Percentiles rank a stretch among this genome's conserved stretches.
Conservation (phyloP, 2,329 filamentous ascomycete species). For the Fusarium musae region DNA sequence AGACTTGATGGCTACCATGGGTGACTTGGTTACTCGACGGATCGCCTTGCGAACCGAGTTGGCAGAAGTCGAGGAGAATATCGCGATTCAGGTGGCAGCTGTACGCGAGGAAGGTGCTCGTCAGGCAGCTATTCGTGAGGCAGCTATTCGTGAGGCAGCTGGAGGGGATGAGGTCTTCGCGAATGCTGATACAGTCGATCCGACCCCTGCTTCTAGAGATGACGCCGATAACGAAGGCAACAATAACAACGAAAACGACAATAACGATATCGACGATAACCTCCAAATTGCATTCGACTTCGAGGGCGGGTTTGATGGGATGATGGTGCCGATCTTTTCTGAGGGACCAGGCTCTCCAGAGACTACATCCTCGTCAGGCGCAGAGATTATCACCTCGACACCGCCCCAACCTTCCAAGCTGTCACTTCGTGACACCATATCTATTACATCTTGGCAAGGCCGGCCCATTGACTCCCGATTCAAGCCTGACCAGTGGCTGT, state of each 20-base stretch:
- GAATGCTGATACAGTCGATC: neutral
- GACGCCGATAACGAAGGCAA: neutral
- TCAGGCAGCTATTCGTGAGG: neutral
- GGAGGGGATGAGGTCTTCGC: neutral
- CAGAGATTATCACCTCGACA: too few relatives aligned
- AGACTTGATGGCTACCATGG: neutral
- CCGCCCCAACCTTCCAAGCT: neutral
- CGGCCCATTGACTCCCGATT: neutral
- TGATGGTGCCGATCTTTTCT: neutral
- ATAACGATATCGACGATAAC: neutral
- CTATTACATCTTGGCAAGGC: neutral
- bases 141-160: neutral
- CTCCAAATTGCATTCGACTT: neutral
- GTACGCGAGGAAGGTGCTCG: neutral
- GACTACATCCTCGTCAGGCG: neutral
- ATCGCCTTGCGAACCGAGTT: neutral
- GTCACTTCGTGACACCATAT: neutral
- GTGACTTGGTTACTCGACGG: neutral
- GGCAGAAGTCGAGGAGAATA: neutral
- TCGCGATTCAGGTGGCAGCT: neutral
- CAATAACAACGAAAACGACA: neutral
- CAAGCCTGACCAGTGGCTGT: neutral
- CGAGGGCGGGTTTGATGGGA: neutral
- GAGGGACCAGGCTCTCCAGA: neutral
- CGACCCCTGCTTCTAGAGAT: neutral